These are phyloP conservation scores for Penicillium longicatenatum DNA, from an alignment of 495 filamentous ascomycete genomes.

Conservation along the genomic window DNA sequence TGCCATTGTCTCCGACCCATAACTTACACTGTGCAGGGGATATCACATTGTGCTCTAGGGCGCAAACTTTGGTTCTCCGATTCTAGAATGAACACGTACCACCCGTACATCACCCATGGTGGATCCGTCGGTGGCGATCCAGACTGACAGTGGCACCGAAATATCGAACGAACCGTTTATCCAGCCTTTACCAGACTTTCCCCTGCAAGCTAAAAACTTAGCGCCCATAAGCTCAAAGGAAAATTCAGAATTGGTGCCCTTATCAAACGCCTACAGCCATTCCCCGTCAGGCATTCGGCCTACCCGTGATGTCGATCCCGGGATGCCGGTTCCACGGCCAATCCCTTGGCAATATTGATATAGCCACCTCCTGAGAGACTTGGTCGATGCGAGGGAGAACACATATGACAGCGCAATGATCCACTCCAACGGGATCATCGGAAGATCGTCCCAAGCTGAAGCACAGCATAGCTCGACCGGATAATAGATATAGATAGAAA, in stretches of 20 bases:
- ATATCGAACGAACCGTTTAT: background rate
- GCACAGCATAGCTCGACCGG: background rate
- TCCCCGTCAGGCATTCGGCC: conserved; percentile 1
- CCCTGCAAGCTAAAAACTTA: background rate
- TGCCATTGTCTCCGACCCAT: too few species aligned
- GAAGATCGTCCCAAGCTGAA: background rate
- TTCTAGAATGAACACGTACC: conserved; percentile 20
- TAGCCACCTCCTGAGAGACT: conserved; percentile 23
- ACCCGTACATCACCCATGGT: conserved; percentile 17
- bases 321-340: conserved; percentile 11
- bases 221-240: background rate
- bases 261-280: conserved; percentile 11
- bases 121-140: conserved; percentile 20
- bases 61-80: background rate
- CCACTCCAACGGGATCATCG: conserved; percentile 20
- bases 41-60: background rate
- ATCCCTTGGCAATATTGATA: background rate
- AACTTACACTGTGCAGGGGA: too few species aligned
- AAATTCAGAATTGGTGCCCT: conserved; percentile 4
- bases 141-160: conserved; percentile 8
- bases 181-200: background rate
- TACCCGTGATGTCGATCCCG: conserved; percentile 14
- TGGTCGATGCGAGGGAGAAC: background rate
- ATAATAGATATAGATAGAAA: conserved; percentile 29
- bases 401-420: conserved; percentile 17